These are phyloP conservation scores for Herpetospermum pedunculosum DNA, from an alignment of 306 rosid genomes.

Conservation along the genomic window DNA sequence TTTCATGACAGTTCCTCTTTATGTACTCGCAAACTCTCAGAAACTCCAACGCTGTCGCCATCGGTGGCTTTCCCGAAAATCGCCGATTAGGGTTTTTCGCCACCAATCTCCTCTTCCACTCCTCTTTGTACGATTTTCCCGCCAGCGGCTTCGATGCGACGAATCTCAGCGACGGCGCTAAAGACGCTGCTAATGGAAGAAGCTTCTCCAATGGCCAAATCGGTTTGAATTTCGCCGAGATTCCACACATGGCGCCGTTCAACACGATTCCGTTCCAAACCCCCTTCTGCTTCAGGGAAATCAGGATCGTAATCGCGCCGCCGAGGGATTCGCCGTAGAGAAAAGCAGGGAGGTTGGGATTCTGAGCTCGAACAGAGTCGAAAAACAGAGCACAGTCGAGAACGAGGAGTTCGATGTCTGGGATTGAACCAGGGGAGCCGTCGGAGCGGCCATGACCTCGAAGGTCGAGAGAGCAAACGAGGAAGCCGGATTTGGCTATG, in stretches of 20 bases:
- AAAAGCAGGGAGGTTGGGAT: conserved; percentile 3
- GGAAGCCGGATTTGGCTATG: conserved; percentile 10
- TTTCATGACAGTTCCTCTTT: conserved; percentile 2
- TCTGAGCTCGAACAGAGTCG: neutral
- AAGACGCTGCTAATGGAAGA: conserved; percentile 6
- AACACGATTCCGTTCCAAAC: conserved; percentile 9
- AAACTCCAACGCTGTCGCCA: conserved; percentile 13
- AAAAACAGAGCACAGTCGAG: conserved; percentile 3
- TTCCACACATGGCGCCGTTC: conserved; percentile 13
- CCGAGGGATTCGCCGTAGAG: conserved; percentile 15
- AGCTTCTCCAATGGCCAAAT: conserved; percentile 14
- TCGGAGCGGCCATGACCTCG: conserved; percentile 13
- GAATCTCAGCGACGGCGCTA: neutral
- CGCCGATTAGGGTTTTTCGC: conserved; percentile 11
- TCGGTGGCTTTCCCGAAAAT: conserved; percentile 1
- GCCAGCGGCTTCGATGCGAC: conserved; percentile 1
- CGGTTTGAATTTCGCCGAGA: conserved; percentile 8
- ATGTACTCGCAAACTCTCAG: conserved; percentile 6
- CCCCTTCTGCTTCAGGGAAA: neutral
- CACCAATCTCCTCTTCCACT: conserved; percentile 14
- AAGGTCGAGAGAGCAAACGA: conserved; percentile 11
- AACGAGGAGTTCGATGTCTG: neutral
- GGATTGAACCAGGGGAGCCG: conserved; percentile 9
- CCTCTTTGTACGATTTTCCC: conserved; percentile 11
- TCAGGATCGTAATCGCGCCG: conserved; percentile 6